These are phyloP conservation scores for Pseudogymnoascus sp. DNA, from an alignment of 2,329 filamentous ascomycete species.

Conservation along the genomic window DNA sequence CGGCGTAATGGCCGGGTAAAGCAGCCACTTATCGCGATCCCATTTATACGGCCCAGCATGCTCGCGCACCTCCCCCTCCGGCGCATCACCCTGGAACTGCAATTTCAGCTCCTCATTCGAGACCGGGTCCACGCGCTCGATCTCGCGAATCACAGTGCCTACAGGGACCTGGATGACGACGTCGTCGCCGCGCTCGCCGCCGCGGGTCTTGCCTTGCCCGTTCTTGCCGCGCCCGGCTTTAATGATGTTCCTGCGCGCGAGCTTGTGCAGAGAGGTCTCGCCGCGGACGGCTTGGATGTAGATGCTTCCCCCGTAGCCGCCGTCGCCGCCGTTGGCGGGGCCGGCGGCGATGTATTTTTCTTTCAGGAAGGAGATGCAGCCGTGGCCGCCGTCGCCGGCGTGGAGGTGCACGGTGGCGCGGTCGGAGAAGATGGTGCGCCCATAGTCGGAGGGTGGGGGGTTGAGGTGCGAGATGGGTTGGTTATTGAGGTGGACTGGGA, in stretches of 20 bases:
- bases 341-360: conserved; percentile 86
- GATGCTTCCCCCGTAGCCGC: conserved; percentile 82
- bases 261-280: conserved; percentile 88
- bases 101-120: conserved; percentile 53
- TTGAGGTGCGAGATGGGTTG: conserved; percentile 54
- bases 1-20: conserved; percentile 73
- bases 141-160: conserved; percentile 81
- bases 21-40: conserved; percentile 67
- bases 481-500: conserved; percentile 6
- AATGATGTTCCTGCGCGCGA: conserved; percentile 68
- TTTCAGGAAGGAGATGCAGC: conserved; percentile 88
- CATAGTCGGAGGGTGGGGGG: conserved; percentile 77
- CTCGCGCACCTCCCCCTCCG: conserved; percentile 20
- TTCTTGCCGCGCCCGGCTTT: conserved; percentile 70
- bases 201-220: conserved; percentile 65
- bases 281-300: conserved; percentile 91
- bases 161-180: conserved; percentile 84
- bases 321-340: conserved; percentile 90
- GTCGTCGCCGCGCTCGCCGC: conserved; percentile 78
- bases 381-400: conserved; percentile 77
- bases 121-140: conserved; percentile 70
- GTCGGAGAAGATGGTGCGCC: conserved; percentile 76
- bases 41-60: conserved; percentile 32
- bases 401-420: conserved; percentile 70
- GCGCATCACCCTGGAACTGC: conserved; percentile 18